Base-by-base conservation (phyloP, 2,329 filamentous ascomycete genomes). In the Claviceps capensis region DNA sequence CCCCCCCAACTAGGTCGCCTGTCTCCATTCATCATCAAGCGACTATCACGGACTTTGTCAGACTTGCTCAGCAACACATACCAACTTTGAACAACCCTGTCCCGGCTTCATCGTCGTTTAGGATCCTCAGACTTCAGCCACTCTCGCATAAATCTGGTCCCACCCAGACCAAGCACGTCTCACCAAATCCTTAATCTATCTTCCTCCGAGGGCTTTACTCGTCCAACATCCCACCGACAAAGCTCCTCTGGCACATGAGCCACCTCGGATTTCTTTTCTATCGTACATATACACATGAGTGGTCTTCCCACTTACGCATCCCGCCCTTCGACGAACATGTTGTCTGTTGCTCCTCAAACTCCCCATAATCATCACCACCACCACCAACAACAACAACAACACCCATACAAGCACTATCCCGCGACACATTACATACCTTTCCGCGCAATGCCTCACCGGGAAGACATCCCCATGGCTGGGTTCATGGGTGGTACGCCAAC, bases 391-490 rank as follows among this genome's bases (percentile, higher is more conserved):
- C 22, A 22, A 22, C 19, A 22, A 22, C 48, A 52, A n/a, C 52
- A 54, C 37, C 44, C n/a, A 34, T 45, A 52, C 34, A 40, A 22
- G 41, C 19, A 43, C 16, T n/a, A 47, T 13, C 19, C 26, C 22
- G 17, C 48, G 47, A 7, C 40, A 30, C 47, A 38, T 16, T 40
- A 17, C 34, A 4, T 36, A 19, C 36, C 23, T 30, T 36, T 45
- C 36, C 50, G 34, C 14, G 13, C 49, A 41, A 60, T 60, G 59
- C 59, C 59, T 53, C 59, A 60, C 48, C 58, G 59, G 44, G 58
- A 59, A 47, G 56, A 56, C 3, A 51, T 53, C 9, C 55, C 57
- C 19, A 47, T 53, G 30, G 49, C 57, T 34, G 34, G 54, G 48
- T 52, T 50, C 49, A 48, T 22, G 37, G 53, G 52, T 37, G 47